phyloP scores from a whole-genome alignment of 768 basidiomycete genomes.

The Serendipita indica region DNA sequence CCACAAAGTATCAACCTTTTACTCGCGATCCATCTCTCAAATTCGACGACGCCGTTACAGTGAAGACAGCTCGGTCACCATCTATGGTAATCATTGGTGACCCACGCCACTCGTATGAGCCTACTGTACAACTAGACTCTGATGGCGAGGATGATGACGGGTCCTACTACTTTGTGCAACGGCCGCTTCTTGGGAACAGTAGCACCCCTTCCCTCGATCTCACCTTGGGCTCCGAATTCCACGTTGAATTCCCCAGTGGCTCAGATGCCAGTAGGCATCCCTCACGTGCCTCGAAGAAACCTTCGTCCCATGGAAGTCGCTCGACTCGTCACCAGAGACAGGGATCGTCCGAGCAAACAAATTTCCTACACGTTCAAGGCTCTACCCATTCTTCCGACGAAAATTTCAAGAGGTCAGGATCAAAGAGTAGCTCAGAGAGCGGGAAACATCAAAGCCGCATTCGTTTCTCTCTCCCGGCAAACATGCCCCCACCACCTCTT shows the following conservation, averaged over 20 bases:
- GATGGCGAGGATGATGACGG: not conserved
- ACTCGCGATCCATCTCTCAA: not conserved
- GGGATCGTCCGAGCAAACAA: not conserved
- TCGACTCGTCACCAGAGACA: not conserved
- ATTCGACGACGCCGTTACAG: not conserved
- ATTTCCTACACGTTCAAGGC: slow-evolving; percentile 1
- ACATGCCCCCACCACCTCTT: not conserved
- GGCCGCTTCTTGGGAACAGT: not conserved
- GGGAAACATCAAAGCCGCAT: not conserved
- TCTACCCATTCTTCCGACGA: not conserved
- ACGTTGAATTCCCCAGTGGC: not conserved
- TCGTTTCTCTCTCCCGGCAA: not conserved
- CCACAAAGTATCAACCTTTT: not conserved
- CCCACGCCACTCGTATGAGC: not conserved
- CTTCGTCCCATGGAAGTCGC: not conserved
- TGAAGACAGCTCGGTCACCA: not conserved
- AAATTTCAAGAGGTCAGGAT: not conserved
- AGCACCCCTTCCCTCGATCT: not conserved
- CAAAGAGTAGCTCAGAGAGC: not conserved
- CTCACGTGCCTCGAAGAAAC: not conserved
- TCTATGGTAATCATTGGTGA: slow-evolving; percentile 4
- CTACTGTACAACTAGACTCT: not conserved
- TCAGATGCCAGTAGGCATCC: not conserved
- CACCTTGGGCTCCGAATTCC: not conserved
- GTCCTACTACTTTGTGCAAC: not conserved